Evolutionary conservation across 1,139 yeast species (phyloP).

Genomic region (Hemisphaericaspora xylofermentans): DNA sequence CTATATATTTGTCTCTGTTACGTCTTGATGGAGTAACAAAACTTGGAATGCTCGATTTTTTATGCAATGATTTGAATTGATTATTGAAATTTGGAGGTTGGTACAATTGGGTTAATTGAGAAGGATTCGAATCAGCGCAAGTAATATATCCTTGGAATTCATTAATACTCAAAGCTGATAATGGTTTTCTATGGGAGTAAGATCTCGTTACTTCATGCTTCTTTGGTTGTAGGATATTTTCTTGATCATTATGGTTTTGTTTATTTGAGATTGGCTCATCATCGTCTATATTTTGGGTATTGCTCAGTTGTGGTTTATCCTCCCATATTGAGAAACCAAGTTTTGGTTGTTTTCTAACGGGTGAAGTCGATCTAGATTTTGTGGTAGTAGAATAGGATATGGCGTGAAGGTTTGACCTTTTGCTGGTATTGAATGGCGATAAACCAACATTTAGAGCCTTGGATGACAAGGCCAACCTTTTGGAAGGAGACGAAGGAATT

Average conservation of each 20-base stretch:
- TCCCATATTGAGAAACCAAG: constrained; percentile 39
- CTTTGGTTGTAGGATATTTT: constrained; percentile 46
- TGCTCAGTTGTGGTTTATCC: constrained; percentile 22
- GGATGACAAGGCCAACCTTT: constrained; percentile 35
- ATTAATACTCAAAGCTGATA: constrained; percentile 30
- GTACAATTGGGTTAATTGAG: constrained; percentile 31
- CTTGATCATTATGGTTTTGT: constrained; percentile 40
- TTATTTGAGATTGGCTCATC: constrained; percentile 20
- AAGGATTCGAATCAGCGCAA: constrained; percentile 10
- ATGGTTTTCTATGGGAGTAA: constrained; percentile 26
- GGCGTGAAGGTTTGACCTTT: constrained; percentile 14
- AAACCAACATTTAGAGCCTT: constrained; percentile 28
- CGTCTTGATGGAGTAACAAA: constrained; percentile 37
- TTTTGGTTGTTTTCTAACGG: constrained; percentile 18
- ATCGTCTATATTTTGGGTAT: constrained; percentile 1
- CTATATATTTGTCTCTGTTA: constrained; percentile 25
- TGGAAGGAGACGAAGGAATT: constrained; percentile 30
- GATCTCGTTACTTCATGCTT: constrained; percentile 16
- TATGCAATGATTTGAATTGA: constrained; percentile 36
- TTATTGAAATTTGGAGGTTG: constrained; percentile 34
- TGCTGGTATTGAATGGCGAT: constrained; percentile 28
- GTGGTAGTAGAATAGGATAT: constrained; percentile 11
- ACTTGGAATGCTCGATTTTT: constrained; percentile 31
- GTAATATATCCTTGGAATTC: constrained; percentile 37
- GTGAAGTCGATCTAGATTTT: constrained; percentile 14